Base-by-base conservation (phyloP, 2,329 filamentous ascomycete species). In the Penicillium rolfsii region DNA sequence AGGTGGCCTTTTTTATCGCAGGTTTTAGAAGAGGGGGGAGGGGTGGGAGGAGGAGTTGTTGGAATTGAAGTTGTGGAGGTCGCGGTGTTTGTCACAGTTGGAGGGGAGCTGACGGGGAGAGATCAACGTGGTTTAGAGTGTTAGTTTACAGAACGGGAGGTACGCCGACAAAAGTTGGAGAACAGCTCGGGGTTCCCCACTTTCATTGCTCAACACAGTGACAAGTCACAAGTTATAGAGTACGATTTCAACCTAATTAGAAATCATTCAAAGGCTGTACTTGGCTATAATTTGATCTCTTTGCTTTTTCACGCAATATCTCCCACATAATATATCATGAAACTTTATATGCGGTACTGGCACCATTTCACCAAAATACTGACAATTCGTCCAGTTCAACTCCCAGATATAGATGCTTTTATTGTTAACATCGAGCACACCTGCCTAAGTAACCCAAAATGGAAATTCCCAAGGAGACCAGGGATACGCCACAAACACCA, bases 401-500 rank as follows among this genome's bases (percentile, higher is more conserved):
- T 33, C 52, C 52, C 38, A 54, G 24, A 22, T 33, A 54, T 22
- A 16, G 24, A 54, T 54, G 30, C 26, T 38, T 33, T 49, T 36
- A 30, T 46, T 28, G 36, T 22, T 41, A 19, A 36, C 12, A 41
- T 36, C 57, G 26, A n/a, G 28, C 45, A 55, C 36, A 50, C n/a
- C n/a, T 45, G 30, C 60, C 60, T 50, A 62, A 57, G 40, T 48
- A 33, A 43, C 33, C 49, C 48, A 33, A 22, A 35, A 41, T 11
- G 33, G 52, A 22, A 60, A 60, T 52, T 58, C 26, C 40, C 35
- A 40, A 40, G 35, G 26, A 52, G 38, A 46, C 22, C 38, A 53
- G 28, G 52, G 12, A 26, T 40, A 59, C 61, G 59, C 64, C 63
- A 59, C 30, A 62, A 66, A 67, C 65, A 61, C 64, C 66, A 45